Base-by-base conservation (phyloP, 2,329 filamentous ascomycete species). In the Penicillium sp. region DNA sequence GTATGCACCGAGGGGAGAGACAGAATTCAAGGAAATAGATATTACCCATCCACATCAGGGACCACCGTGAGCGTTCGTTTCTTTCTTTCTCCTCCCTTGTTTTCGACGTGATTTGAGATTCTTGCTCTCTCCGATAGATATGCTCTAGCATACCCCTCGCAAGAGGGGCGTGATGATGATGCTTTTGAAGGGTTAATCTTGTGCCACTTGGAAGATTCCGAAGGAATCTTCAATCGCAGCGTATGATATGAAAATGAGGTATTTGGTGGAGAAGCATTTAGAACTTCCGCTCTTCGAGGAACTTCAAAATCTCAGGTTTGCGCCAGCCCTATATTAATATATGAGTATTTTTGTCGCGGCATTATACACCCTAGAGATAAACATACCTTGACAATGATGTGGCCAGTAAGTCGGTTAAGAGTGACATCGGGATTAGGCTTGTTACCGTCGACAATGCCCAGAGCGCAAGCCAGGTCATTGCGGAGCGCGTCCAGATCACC, bases 311-410 rank as follows among this genome's bases (percentile, higher is more conserved):
- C 56, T 81, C 74, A 7, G 71, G 68, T 72, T 77, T 80, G 62
- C 74, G 74, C 71, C 76, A 79, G 53, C 80, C 80, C 79, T 81
- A 55, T 57, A 47, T 26, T 26, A 2, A 53, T 5, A 27, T 47
- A 47, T 65, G 59, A 63, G 56, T 56, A 16, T 35, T 49, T 23
- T 13, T 34, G 40, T 39, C 7, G 26, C 41, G 5, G 43, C 16
- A 16, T 18, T 26, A 16, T 26, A 16, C 16, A 54, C 13, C 2
- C 2, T 23, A 7, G 4, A 34, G 27, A 13, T 2, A 4, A 30
- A 45, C 43, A 64, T 70, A 90, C 89, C 80, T 87, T 90, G 59
- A 96, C 78, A 58, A 87, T 77, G 48, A 97, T 81, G 66, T 96
- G 88, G 47, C 82, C 81, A 41, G 88, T 96, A 47, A 87, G 75